phyloP scores from a whole-genome alignment of 768 basidiomycete species.

The Rhodosporidiobolus odoratus region DNA sequence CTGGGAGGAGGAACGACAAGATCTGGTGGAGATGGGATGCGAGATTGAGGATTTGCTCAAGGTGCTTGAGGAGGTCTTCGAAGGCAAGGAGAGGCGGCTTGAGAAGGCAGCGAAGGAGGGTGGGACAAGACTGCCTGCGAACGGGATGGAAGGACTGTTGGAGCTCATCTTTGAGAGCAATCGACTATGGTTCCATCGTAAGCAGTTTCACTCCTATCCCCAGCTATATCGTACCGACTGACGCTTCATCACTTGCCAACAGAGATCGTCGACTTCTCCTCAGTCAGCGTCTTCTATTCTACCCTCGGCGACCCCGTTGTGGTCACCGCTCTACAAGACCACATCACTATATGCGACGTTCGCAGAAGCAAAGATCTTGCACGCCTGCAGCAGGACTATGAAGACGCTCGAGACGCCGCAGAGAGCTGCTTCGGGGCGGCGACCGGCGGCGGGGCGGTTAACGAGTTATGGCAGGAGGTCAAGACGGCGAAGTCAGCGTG shows the following conservation, averaged over 20 bases:
- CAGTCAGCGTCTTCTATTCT: neutral
- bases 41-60: neutral
- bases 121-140: neutral
- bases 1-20: neutral
- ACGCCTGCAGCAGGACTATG: no score
- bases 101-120: neutral
- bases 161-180: neutral
- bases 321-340: neutral
- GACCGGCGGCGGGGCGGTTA: no score
- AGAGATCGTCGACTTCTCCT: slow-evolving; percentile 8
- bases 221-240: neutral
- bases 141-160: neutral
- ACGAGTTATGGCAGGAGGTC: no score
- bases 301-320: neutral
- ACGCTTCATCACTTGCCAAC: neutral
- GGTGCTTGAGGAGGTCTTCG: neutral
- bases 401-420: no score
- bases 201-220: neutral
- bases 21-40: neutral
- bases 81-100: neutral
- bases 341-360: neutral
- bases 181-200: slow-evolving; percentile 1
- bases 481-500: no score
- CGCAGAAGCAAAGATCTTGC: no score
- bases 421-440: no score